Percentiles rank a stretch among this genome's conserved stretches.
These are phyloP conservation scores for Ilyonectria robusta DNA, from an alignment of 2,329 filamentous ascomycete species.

Conservation along the genomic window DNA sequence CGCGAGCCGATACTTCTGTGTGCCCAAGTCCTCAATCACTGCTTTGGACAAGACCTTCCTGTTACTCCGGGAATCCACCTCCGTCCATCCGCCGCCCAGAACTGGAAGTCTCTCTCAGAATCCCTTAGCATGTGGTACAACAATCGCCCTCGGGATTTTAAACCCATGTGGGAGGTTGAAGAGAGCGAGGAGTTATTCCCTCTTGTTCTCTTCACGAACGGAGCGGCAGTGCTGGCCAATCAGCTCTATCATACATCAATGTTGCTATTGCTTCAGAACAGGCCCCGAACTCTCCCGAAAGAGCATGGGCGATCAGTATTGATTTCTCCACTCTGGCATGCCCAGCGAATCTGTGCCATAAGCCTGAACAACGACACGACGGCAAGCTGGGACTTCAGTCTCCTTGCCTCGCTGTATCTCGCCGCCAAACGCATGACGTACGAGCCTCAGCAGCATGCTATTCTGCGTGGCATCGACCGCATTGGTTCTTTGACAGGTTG, in stretches of 20 bases:
- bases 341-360: constrained; percentile 64
- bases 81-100: constrained; percentile 41
- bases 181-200: constrained; percentile 52
- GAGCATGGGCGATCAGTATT: constrained; percentile 49
- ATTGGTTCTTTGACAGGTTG: constrained; percentile 60
- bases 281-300: constrained; percentile 59
- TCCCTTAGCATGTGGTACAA: constrained; percentile 52
- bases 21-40: constrained; percentile 53
- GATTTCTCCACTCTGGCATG: constrained; percentile 63
- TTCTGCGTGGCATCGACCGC: constrained; percentile 56
- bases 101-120: constrained; percentile 51
- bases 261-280: constrained; percentile 65
- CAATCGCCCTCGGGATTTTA: constrained; percentile 50
- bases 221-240: constrained; percentile 63
- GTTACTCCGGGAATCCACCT: constrained; percentile 25
- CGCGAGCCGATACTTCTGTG: constrained; percentile 51
- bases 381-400: constrained; percentile 62
- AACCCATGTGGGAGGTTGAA: constrained; percentile 53
- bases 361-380: constrained; percentile 61
- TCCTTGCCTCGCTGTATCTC: constrained; percentile 62
- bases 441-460: constrained; percentile 60
- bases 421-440: constrained; percentile 64
- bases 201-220: constrained; percentile 55
- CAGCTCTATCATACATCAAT: constrained; percentile 71
- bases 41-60: constrained; percentile 37